Evolutionary conservation across 108 stramenopile species (phyloP).

Genomic region (Parietichytrium sp.): DNA sequence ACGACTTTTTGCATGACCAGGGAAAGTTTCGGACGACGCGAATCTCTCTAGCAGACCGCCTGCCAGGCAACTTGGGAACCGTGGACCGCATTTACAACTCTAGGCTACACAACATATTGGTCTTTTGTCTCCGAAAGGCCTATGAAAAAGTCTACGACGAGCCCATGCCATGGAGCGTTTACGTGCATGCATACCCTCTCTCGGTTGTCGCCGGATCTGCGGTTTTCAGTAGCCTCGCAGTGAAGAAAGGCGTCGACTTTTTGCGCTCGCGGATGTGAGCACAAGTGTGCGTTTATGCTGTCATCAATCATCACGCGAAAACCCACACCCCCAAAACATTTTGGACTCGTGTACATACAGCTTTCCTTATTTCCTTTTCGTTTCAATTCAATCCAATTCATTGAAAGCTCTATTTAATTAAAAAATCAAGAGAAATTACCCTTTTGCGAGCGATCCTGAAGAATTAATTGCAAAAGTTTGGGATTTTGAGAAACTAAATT

Average conservation of each 20-base stretch:
- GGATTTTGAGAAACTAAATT: no score
- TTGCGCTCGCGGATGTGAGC: constrained; percentile 9
- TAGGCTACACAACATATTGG: not conserved
- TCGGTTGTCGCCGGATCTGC: not conserved
- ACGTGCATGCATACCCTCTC: not conserved
- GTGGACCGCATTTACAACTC: not conserved
- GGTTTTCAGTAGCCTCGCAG: not conserved
- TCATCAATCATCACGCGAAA: no score
- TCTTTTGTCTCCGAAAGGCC: not conserved
- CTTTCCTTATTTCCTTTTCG: no score
- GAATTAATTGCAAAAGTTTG: no score
- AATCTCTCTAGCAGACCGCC: not conserved
- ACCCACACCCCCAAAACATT: no score
- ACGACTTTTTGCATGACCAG: not conserved
- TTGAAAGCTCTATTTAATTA: no score
- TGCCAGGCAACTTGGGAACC: not conserved
- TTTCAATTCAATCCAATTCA: no score
- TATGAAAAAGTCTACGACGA: not conserved
- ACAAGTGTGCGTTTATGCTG: no score
- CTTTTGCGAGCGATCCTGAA: no score
- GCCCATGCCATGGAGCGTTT: constrained; percentile 33
- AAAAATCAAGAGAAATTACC: no score
- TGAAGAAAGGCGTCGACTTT: not conserved
- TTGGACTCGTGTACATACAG: no score
- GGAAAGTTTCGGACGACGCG: not conserved